phyloP scores from a whole-genome alignment of 179 eudicot genomes.

The Carnegiea gigantea region DNA sequence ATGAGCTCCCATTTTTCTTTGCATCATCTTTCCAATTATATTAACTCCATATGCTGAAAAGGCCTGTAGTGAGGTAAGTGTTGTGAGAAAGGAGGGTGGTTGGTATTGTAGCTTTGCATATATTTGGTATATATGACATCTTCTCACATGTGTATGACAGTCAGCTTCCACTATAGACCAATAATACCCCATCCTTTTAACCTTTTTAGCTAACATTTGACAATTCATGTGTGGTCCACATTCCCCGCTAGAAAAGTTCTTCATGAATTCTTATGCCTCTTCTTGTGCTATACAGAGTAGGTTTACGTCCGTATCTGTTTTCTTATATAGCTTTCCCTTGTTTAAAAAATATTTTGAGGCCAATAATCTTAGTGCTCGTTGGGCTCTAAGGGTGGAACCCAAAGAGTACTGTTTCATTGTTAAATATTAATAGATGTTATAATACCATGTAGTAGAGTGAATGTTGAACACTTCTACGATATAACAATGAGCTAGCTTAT shows the following conservation, averaged over 20 bases:
- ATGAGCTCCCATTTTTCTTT: conserved; percentile 41
- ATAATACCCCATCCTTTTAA: too few species aligned
- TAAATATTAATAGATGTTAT: background rate
- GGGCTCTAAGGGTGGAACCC: too few species aligned
- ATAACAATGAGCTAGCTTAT: too few species aligned
- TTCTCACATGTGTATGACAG: background rate
- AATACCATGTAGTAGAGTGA: background rate
- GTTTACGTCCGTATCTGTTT: background rate
- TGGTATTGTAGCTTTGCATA: background rate
- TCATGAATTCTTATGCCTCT: background rate
- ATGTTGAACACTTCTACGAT: too few species aligned
- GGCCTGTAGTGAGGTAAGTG: conserved; percentile 8
- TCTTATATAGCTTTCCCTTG: too few species aligned
- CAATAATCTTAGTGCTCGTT: too few species aligned
- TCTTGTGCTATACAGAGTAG: background rate
- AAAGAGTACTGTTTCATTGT: background rate
- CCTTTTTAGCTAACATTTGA: too few species aligned
- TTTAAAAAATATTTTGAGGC: too few species aligned
- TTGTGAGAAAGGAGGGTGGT: background rate
- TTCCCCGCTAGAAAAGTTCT: background rate
- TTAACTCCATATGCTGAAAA: conserved; percentile 15
- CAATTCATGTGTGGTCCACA: too few species aligned
- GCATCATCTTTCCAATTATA: background rate
- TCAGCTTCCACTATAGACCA: conserved; percentile 2
- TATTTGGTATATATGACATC: background rate